Evolutionary conservation across 176 grass and related monocot genomes (phyloP).

Genomic region (Ananas comosus): DNA sequence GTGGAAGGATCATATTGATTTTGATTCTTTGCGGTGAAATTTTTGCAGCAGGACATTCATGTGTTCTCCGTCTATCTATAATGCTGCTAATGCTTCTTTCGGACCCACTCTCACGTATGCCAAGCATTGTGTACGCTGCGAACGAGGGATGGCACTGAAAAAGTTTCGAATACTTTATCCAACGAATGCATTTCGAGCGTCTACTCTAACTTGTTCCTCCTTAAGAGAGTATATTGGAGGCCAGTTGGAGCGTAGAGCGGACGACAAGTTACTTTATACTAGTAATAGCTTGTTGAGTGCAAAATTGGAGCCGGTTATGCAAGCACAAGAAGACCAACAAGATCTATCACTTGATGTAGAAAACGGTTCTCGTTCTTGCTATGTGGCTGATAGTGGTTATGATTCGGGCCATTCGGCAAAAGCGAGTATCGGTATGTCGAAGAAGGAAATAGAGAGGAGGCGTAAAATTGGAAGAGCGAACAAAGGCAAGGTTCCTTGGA

Average conservation of each 20-base stretch:
- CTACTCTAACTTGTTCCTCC: slow-evolving; percentile 16
- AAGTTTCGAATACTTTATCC: not conserved
- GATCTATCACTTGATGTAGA: not conserved
- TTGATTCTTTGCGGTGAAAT: not conserved
- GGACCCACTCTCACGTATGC: not conserved
- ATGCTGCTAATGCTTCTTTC: not conserved
- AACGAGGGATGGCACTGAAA: not conserved
- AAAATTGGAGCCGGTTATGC: not conserved
- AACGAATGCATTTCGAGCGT: not conserved
- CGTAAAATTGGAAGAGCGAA: slow-evolving; percentile 71
- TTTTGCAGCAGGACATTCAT: not conserved
- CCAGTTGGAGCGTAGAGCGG: not conserved
- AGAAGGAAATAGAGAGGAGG: slow-evolving; percentile 71
- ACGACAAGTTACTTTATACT: slow-evolving; percentile 5
- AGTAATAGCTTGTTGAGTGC: not conserved
- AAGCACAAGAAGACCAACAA: slow-evolving; percentile 5
- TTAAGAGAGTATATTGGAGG: not conserved
- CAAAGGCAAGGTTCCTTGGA: slow-evolving; percentile 71
- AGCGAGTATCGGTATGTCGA: slow-evolving; percentile 6
- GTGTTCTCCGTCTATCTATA: not conserved
- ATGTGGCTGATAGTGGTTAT: too few relatives aligned
- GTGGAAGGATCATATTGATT: not conserved
- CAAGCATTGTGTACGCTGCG: not conserved
- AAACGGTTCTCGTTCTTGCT: not conserved
- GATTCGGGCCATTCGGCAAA: not conserved